phyloP scores from a whole-genome alignment of 441 rosid genomes.

The Populus hybrid region DNA sequence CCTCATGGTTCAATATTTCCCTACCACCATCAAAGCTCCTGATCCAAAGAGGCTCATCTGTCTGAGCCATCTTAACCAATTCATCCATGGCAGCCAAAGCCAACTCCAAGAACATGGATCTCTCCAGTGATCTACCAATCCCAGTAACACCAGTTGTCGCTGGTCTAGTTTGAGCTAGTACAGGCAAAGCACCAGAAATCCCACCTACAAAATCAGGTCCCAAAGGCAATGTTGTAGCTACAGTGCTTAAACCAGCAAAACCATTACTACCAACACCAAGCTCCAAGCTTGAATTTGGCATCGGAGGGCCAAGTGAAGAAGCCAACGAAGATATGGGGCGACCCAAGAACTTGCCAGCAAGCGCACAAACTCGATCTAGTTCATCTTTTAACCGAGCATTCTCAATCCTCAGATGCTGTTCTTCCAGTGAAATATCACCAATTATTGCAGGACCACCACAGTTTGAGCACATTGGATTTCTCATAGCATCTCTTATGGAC shows the following conservation, averaged over 20 bases:
- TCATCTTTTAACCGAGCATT: conserved; percentile 89
- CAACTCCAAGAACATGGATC: conserved; percentile 66
- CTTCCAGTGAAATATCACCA: conserved; percentile 76
- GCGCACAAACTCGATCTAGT: conserved; percentile 67
- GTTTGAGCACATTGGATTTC: conserved; percentile 75
- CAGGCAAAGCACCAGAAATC: conserved; percentile 30
- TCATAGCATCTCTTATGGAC: conserved; percentile 72
- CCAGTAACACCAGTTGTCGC: conserved; percentile 26
- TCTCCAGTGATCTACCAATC: conserved; percentile 47
- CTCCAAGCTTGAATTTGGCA: conserved; percentile 64
- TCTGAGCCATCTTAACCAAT: conserved; percentile 67
- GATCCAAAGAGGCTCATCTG: conserved; percentile 67
- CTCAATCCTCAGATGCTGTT: conserved; percentile 84
- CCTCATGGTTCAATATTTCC: conserved; percentile 63
- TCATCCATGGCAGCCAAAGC: conserved; percentile 89
- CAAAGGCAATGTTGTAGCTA: conserved; percentile 46
- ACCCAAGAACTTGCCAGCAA: conserved; percentile 83
- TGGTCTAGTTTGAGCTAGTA: conserved; percentile 26
- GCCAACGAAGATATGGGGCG: conserved; percentile 51
- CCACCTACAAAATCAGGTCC: conserved; percentile 48
- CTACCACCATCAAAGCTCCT: conserved; percentile 53
- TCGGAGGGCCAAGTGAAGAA: conserved; percentile 34
- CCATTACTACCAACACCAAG: conserved; percentile 70
- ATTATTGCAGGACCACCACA: conserved; percentile 85
- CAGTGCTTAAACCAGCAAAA: conserved; percentile 39